Evolutionary conservation across 1,284 basidiomycete species (phyloP), one percentile per base, ranked within the genome.

Genomic region (Abortiporus biennis): DNA sequence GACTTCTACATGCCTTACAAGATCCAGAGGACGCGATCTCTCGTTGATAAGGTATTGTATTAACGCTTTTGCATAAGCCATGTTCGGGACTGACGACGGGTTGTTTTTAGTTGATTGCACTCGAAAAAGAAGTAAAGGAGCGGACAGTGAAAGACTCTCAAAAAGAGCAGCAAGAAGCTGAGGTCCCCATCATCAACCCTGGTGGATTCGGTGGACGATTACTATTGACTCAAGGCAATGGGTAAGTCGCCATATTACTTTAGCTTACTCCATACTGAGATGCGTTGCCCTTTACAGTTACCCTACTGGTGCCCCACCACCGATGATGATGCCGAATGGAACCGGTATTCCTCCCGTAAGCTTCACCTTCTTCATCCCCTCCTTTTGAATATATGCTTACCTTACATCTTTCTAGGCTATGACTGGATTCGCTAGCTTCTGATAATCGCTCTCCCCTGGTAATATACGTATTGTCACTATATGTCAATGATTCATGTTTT

Each of bases 1-100:
- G 96, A 99, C 66, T 97, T 95, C 69, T 89, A 88, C 57, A 94
- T 92, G 87, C 94, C 94, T 0, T 98, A 89, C 65, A 83, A 80
- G 57, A 85, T 98, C 42, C 93, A 97, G 66, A 76, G 79, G 39
- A 84, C 92, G 59, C 79, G 90, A 44, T 77, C 81, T 22, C 67
- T 83, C 55, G 72, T 80, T 11, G 82, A 84, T 45, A 83, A 76
- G 72, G 80, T 83, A 41, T 4, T 65, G 20, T 43, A 42, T 39
- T 15, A n/a, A n/a, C n/a, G n/a, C n/a, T n/a, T 31, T 15, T 36
- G 25, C 16, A 6, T 30, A 25, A 27, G 13, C 36, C 31, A 37
- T 36, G 30, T 48, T 37, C 33, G 19, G 43, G 25, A 29, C 6
- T n/a, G 44, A 30, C 24, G 29, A 11, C 15, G 3, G 5, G 36